phyloP scores from a whole-genome alignment of 1,139 yeast species.

The Pichia sp. region DNA sequence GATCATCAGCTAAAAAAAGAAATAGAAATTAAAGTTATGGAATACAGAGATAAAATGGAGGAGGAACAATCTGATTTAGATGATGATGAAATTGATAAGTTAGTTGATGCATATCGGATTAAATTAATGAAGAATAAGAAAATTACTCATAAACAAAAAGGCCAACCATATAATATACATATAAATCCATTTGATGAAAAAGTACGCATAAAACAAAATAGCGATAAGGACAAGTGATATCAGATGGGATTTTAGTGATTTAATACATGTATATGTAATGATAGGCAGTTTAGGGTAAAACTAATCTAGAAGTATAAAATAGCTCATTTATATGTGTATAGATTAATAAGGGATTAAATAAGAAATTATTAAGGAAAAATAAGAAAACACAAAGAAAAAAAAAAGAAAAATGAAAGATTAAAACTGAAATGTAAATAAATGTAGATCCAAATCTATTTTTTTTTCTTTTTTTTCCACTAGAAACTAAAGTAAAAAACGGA shows the following conservation, averaged over 20 bases:
- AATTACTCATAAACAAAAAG: not conserved
- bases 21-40: conserved; percentile 51
- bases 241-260: too few species aligned
- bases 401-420: too few species aligned
- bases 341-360: too few species aligned
- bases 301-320: too few species aligned
- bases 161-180: conserved; percentile 13
- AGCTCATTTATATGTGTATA: too few species aligned
- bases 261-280: too few species aligned
- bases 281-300: too few species aligned
- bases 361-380: too few species aligned
- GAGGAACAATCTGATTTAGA: conserved; percentile 31
- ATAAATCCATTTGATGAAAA: conserved; percentile 15
- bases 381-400: too few species aligned
- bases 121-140: conserved; percentile 1
- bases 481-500: too few species aligned
- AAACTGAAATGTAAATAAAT: too few species aligned
- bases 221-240: not conserved
- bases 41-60: conserved; percentile 50
- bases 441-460: not conserved
- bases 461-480: not conserved
- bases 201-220: not conserved
- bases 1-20: conserved; percentile 44
- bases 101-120: conserved; percentile 15
- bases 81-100: conserved; percentile 21